Conservation (phyloP, 305 asterid species). For the Petunia hybrid region DNA sequence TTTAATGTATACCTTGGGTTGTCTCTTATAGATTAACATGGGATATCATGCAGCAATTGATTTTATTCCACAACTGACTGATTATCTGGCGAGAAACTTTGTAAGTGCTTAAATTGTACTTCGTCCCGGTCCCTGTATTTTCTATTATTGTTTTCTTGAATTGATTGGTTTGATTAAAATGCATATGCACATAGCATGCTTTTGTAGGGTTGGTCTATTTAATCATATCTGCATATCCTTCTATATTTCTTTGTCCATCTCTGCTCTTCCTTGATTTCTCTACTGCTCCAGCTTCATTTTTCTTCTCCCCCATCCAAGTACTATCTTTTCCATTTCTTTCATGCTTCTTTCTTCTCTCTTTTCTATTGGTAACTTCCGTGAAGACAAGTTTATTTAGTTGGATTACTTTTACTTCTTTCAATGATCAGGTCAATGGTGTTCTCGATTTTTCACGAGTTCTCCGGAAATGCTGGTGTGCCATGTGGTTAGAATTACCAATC, state of each 20-base stretch:
- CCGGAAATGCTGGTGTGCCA: background rate
- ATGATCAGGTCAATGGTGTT: background rate
- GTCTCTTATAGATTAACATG: slow-evolving; percentile 74
- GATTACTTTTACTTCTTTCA: background rate
- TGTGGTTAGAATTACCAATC: slow-evolving; percentile 1
- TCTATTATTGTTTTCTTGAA: slow-evolving; percentile 13
- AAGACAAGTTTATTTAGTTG: slow-evolving; percentile 12
- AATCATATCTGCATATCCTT: background rate
- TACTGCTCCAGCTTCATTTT: background rate
- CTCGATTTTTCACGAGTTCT: background rate
- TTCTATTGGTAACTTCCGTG: background rate
- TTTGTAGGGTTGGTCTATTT: background rate
- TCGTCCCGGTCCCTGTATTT: background rate
- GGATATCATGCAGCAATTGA: slow-evolving; percentile 81
- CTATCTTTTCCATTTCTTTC: background rate
- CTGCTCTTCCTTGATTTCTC: background rate
- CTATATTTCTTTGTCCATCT: background rate
- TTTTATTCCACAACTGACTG: slow-evolving; percentile 55
- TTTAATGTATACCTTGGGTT: slow-evolving; percentile 46
- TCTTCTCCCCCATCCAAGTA: background rate
- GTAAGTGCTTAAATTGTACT: slow-evolving; percentile 58
- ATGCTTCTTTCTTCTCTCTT: background rate
- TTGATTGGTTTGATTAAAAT: slow-evolving; percentile 10
- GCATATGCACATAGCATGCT: background rate
- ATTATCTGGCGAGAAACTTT: slow-evolving; percentile 82